Base-by-base conservation (phyloP, 2,329 filamentous ascomycete species). In the Reticulascus tulasneorum region DNA sequence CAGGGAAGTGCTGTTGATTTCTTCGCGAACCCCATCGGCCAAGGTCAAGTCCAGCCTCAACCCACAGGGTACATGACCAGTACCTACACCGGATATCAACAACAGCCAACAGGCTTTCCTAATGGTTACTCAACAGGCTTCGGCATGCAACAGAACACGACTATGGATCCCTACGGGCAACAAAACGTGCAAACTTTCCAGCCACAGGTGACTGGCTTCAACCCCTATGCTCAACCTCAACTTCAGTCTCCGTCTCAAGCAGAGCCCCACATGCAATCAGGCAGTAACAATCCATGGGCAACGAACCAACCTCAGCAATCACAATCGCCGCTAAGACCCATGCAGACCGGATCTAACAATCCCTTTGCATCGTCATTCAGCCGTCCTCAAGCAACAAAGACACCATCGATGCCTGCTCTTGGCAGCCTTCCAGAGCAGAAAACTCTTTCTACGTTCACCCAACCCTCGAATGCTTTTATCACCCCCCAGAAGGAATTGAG, bases 1-100 rank as follows among this genome's bases (percentile, higher is more conserved):
- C 93, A 98, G 64, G 91, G 95, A 57, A 85, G 85, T 38, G 87
- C 88, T 10, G 93, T 98, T 13, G 93, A 98, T 63, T 97, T 94
- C 79, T 93, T 94, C 52, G 93, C 91, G 40, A 98, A 98, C 60
- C 88, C 90, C 10, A 84, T 97, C 53, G 86, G 91, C 40, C 82
- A 80, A 52, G 79, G 67, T 50, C 83, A 86, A 58, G 74, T 83
- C 48, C 82, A 90, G 59, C 75, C 78, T 28, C 89, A 95, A 59
- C 84, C 79, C 4, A 94, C 88, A 1, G 88, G 87, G n/a, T 85
- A 69, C 48, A 67, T 78, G 59, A 57, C 62, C 36, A 74, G 75
- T 46, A 67, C 71, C 19, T 80, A 77, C 46, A 77, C 73, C 13
- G 72, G 71, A 9, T 76, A 62, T 37, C 40, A 46, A 22, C 52